Percentiles rank a stretch among this genome's conserved stretches.
These are phyloP conservation scores for Polytrichum commune DNA, from an alignment of 225 moss, liverwort and hornwort genomes.

Conservation along the genomic window DNA sequence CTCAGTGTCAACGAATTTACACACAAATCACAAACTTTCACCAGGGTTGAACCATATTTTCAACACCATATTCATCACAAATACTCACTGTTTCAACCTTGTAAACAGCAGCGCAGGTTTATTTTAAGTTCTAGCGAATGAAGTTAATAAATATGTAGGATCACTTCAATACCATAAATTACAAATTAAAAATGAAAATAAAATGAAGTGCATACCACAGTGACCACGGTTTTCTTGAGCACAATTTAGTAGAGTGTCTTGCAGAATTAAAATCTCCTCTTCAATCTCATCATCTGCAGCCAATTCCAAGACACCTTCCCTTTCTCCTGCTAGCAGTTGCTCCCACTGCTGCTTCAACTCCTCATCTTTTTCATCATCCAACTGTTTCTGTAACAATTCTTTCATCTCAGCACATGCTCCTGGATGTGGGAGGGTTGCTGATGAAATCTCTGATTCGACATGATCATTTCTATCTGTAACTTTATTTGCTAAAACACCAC, in stretches of 20 bases:
- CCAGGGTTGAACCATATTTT: too few species aligned
- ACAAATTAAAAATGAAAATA: neutral
- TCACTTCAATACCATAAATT: too few species aligned
- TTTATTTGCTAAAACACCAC: neutral
- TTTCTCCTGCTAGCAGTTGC: slow-evolving; percentile 48
- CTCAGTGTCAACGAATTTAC: neutral
- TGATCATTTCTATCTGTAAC: neutral
- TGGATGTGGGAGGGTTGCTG: neutral
- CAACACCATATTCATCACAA: too few species aligned
- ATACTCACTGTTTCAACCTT: too few species aligned
- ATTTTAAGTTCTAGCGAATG: too few species aligned
- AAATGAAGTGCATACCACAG: slow-evolving; percentile 40
- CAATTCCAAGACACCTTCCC: slow-evolving; percentile 45
- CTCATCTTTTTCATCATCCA: slow-evolving; percentile 2
- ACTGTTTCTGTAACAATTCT: neutral
- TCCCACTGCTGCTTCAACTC: slow-evolving; percentile 56
- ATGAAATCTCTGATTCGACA: neutral
- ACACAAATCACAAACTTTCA: too few species aligned
- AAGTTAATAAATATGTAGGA: too few species aligned
- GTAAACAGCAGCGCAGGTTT: too few species aligned
- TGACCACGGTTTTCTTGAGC: slow-evolving; percentile 49
- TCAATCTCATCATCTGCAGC: slow-evolving; percentile 68
- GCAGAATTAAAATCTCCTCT: slow-evolving; percentile 58
- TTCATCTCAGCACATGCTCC: neutral
- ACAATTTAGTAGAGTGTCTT: slow-evolving; percentile 44